Evolutionary conservation across 1,284 basidiomycete genomes (phyloP).

Genomic region (Cutaneotrichosporon cavernicola): DNA sequence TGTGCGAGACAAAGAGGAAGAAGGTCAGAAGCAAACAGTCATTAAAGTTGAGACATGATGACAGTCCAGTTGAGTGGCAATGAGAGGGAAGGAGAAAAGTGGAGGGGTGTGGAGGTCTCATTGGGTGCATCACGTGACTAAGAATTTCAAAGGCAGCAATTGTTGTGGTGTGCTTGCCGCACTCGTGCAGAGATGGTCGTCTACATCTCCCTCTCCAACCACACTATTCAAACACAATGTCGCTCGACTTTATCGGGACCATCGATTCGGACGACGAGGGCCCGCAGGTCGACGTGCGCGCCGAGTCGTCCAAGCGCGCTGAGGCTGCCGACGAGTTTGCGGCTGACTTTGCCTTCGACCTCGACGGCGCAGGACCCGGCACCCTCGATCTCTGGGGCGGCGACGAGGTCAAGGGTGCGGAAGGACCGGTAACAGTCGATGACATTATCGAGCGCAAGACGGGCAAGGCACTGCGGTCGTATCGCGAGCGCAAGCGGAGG

Average conservation of each 20-base stretch:
- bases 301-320: slow-evolving; percentile 25
- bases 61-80: neutral
- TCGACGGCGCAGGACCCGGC: slow-evolving; percentile 62
- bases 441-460: slow-evolving; percentile 79
- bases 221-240: slow-evolving; percentile 25
- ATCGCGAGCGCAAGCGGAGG: slow-evolving; percentile 63
- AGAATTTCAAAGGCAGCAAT: slow-evolving; percentile 21
- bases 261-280: slow-evolving; percentile 54
- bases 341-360: slow-evolving; percentile 78
- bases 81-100: neutral
- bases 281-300: slow-evolving; percentile 28
- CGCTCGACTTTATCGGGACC: slow-evolving; percentile 52
- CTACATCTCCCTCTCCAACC: neutral
- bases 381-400: slow-evolving; percentile 46
- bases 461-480: slow-evolving; percentile 46
- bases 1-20: neutral
- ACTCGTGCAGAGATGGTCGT: too few relatives aligned
- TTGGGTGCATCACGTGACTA: slow-evolving; percentile 10
- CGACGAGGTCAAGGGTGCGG: slow-evolving; percentile 46
- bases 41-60: neutral
- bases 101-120: neutral
- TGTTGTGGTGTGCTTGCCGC: neutral
- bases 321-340: slow-evolving; percentile 62
- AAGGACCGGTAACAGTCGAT: slow-evolving; percentile 77
- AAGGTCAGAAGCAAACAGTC: too few relatives aligned